Conservation (phyloP, 345 rosid genomes). For the Eucalyptus sideroxylon region DNA sequence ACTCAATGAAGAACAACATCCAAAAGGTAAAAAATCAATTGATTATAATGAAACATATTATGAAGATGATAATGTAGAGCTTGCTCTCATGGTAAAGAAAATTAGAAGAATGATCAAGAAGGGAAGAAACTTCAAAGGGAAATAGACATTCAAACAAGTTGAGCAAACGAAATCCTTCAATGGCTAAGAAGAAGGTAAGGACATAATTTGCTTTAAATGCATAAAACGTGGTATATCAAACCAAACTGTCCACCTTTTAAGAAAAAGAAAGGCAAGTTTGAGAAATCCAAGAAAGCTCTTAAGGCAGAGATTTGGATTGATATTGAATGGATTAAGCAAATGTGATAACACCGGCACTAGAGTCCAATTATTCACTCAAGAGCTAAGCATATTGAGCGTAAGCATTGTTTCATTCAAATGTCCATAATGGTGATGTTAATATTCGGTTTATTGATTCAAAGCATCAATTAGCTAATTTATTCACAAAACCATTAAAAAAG, state of each 20-base stretch:
- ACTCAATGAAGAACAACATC: too few species aligned
- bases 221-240: background rate
- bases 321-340: background rate
- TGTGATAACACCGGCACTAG: too few species aligned
- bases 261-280: background rate
- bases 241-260: background rate
- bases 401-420: too few species aligned
- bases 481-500: too few species aligned
- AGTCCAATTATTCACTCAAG: too few species aligned
- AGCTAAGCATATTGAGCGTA: too few species aligned
- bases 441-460: too few species aligned
- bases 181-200: background rate
- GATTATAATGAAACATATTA: too few species aligned
- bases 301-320: background rate
- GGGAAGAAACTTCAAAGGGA: background rate
- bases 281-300: background rate
- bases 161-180: background rate
- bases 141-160: background rate
- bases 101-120: background rate
- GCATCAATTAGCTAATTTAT: too few species aligned
- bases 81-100: background rate
- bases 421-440: too few species aligned
- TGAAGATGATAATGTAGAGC: background rate
- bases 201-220: too few species aligned
- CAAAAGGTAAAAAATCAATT: too few species aligned